Conservation (phyloP, 108 stramenopile species). For the Cylindrotheca closterium region DNA sequence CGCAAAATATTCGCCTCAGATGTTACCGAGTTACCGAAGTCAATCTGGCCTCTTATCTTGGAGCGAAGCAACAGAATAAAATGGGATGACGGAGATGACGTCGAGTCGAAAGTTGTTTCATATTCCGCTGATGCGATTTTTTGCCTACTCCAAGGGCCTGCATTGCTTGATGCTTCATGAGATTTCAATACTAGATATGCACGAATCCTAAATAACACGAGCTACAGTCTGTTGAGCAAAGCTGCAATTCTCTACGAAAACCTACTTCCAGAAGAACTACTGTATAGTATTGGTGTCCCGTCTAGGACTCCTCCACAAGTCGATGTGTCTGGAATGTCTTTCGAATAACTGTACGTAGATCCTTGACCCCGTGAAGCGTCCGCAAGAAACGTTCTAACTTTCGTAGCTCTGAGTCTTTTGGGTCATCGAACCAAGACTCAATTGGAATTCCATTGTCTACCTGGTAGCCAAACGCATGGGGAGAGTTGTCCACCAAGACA, state of each 20-base stretch:
- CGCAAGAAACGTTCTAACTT: constrained; percentile 89
- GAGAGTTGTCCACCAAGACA: constrained; percentile 95
- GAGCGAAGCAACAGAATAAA: constrained; percentile 19
- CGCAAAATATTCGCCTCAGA: constrained; percentile 20
- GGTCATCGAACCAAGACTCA: constrained; percentile 98
- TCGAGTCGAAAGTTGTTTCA: not conserved
- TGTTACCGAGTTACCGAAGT: constrained; percentile 2
- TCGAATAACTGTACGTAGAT: constrained; percentile 78
- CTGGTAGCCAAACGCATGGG: constrained; percentile 93
- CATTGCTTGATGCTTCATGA: constrained; percentile 14
- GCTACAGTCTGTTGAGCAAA: no score
- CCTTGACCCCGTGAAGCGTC: constrained; percentile 66
- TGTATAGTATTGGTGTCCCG: no score
- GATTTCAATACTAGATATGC: no score
- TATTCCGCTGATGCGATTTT: constrained; percentile 24
- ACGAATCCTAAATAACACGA: no score
- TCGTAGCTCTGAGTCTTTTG: constrained; percentile 83
- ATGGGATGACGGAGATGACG: not conserved
- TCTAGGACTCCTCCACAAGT: constrained; percentile 42
- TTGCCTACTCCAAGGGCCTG: constrained; percentile 29
- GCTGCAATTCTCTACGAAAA: no score
- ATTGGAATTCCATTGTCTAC: constrained; percentile 98
- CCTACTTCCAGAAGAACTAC: no score
- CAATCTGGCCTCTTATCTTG: constrained; percentile 27
- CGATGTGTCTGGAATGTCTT: constrained; percentile 64